Percentiles rank a stretch among this genome's conserved stretches.
Conservation (phyloP, 1,284 basidiomycete species). For the Cutaneotrichosporon arboriforme region DNA sequence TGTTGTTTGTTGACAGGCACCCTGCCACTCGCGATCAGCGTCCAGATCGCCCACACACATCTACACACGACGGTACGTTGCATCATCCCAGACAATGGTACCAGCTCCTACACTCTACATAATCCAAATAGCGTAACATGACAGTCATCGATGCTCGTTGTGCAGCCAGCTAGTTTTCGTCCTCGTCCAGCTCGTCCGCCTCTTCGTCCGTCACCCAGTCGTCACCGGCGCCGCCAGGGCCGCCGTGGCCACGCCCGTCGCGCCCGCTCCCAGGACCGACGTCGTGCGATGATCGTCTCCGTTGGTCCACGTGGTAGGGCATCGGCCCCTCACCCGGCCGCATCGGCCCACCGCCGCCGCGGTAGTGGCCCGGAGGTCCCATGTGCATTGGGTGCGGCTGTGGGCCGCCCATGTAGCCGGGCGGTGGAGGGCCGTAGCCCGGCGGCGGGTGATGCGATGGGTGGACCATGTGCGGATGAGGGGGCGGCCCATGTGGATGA, state of each 20-base stretch:
- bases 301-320: conserved; percentile 1
- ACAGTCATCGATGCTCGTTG: neutral
- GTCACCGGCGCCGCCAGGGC: neutral
- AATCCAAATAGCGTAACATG: neutral
- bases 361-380: conserved; percentile 2
- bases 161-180: conserved; percentile 1
- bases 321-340: neutral
- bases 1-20: too few species aligned
- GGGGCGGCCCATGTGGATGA: conserved; percentile 2
- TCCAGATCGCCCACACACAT: too few species aligned
- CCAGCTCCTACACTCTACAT: too few species aligned
- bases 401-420: conserved; percentile 6
- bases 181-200: conserved; percentile 19
- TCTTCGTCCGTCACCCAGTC: conserved; percentile 17
- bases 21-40: too few species aligned
- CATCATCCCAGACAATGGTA: too few species aligned
- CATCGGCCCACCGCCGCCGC: neutral
- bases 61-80: too few species aligned
- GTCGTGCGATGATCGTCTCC: conserved; percentile 10
- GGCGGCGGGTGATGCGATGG: conserved; percentile 5
- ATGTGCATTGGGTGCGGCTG: conserved; percentile 2
- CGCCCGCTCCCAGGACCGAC: neutral
- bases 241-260: neutral
- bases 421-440: conserved; percentile 8
- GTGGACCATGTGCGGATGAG: conserved; percentile 12